A percentile compares a stretch with the other conserved stretches of the same genome.
Evolutionary conservation across 75 land plant species (phyloP).

Genomic region (Picea glauca): DNA sequence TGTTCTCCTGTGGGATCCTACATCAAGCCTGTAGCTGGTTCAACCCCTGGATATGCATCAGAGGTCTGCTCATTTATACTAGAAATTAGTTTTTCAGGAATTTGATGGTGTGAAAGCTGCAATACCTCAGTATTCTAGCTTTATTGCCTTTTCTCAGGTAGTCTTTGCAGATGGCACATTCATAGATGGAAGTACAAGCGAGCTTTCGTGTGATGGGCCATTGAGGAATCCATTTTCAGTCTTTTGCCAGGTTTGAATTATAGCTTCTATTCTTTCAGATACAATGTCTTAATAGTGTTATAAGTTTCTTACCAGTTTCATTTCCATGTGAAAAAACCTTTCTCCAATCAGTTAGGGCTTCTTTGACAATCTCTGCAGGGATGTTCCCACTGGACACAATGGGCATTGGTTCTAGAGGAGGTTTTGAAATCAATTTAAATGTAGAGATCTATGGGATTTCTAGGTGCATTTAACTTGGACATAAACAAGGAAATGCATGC

Average conservation of each 20-base stretch:
- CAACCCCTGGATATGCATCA: constrained; percentile 91
- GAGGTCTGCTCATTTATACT: constrained; percentile 41
- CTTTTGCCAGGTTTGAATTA: constrained; percentile 73
- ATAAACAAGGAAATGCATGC: too few species aligned
- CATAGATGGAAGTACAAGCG: constrained; percentile 98
- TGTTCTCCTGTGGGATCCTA: constrained; percentile 87
- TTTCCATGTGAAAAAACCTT: background rate
- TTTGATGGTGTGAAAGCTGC: background rate
- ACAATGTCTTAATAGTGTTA: background rate
- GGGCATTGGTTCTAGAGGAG: constrained; percentile 79
- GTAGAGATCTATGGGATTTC: background rate
- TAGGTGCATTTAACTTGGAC: too few species aligned
- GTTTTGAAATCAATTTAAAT: constrained; percentile 55
- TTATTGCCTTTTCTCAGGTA: constrained; percentile 48
- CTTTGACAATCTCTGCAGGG: constrained; percentile 43
- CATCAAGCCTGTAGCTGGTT: constrained; percentile 76
- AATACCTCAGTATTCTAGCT: background rate
- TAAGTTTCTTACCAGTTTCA: background rate
- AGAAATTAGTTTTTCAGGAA: background rate
- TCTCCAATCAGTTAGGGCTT: background rate
- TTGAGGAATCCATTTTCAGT: constrained; percentile 80
- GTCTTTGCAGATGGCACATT: constrained; percentile 98
- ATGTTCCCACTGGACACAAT: constrained; percentile 95
- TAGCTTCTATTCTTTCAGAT: background rate
- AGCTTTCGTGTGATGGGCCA: constrained; percentile 99